A percentile compares a stretch with the other conserved stretches of the same genome.
These are phyloP conservation scores for Mycena filopes DNA, from an alignment of 768 basidiomycete genomes.

Conservation along the genomic window DNA sequence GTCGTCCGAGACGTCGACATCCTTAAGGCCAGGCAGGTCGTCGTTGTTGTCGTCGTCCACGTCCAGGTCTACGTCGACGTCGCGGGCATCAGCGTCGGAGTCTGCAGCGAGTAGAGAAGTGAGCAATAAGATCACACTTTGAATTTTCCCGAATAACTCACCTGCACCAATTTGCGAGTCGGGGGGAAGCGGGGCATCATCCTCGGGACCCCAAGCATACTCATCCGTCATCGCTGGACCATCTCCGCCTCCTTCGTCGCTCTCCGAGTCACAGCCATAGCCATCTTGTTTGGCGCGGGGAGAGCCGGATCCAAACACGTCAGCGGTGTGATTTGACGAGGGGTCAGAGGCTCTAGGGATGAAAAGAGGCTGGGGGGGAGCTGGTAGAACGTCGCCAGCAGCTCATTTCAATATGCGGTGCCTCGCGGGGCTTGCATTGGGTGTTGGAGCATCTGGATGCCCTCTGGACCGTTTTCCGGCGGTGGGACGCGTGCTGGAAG, in stretches of 20 bases:
- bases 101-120: too few species aligned
- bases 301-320: not conserved
- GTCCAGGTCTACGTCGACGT: not conserved
- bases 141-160: too few species aligned
- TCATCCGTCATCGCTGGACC: not conserved
- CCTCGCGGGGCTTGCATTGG: conserved; percentile 3
- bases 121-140: too few species aligned
- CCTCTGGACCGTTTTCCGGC: conserved; percentile 9
- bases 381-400: not conserved
- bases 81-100: too few species aligned
- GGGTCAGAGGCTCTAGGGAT: too few species aligned
- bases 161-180: conserved; percentile 5
- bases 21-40: not conserved
- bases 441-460: conserved; percentile 12
- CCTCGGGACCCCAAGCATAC: not conserved
- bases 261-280: not conserved
- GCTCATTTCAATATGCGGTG: conserved; percentile 6
- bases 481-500: not conserved
- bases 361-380: not conserved
- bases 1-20: too few species aligned
- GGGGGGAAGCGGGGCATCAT: too few species aligned
- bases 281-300: not conserved
- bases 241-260: not conserved
- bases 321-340: not conserved
- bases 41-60: not conserved